Conservation (phyloP, 2,329 filamentous ascomycete genomes). For the Raffaelea ambrosiae region DNA sequence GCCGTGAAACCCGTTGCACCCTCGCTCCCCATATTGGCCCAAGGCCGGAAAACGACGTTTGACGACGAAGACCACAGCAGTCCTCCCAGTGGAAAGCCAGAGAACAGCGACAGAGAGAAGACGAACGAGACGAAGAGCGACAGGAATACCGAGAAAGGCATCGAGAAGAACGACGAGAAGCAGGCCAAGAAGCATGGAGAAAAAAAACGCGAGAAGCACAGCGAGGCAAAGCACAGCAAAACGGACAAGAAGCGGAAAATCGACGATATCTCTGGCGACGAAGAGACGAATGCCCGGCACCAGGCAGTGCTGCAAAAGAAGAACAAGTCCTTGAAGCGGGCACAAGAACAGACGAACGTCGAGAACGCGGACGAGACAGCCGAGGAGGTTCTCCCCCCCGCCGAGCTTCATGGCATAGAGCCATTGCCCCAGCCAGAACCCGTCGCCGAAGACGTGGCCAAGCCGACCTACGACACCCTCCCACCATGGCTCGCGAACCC, state of each 20-base stretch:
- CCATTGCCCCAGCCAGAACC: slow-evolving; percentile 73
- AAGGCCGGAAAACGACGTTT: too few species aligned
- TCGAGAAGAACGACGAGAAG: background rate
- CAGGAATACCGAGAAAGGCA: background rate
- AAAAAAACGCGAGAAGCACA: slow-evolving; percentile 17
- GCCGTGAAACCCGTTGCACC: too few species aligned
- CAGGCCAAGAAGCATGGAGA: background rate
- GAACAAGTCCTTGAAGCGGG: slow-evolving; percentile 43
- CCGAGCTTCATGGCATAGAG: slow-evolving; percentile 60
- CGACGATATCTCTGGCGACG: background rate
- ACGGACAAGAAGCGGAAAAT: slow-evolving; percentile 14
- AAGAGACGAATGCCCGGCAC: slow-evolving; percentile 27
- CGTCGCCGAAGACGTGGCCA: slow-evolving; percentile 44
- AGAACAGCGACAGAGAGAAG: too few species aligned
- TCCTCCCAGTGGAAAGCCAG: too few species aligned
- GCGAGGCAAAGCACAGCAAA: slow-evolving; percentile 22
- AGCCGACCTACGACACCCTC: slow-evolving; percentile 66
- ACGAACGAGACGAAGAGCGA: background rate
- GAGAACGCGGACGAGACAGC: slow-evolving; percentile 8
- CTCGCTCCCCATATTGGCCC: too few species aligned
- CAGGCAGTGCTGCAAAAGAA: slow-evolving; percentile 47
- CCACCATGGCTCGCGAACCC: slow-evolving; percentile 76
- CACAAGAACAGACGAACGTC: slow-evolving; percentile 28
- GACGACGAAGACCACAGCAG: too few species aligned
- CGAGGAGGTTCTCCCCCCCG: background rate